These are phyloP conservation scores for Neoconidiobolus thromboides DNA, from an alignment of 371 early-diverging fungal species.

Conservation along the genomic window DNA sequence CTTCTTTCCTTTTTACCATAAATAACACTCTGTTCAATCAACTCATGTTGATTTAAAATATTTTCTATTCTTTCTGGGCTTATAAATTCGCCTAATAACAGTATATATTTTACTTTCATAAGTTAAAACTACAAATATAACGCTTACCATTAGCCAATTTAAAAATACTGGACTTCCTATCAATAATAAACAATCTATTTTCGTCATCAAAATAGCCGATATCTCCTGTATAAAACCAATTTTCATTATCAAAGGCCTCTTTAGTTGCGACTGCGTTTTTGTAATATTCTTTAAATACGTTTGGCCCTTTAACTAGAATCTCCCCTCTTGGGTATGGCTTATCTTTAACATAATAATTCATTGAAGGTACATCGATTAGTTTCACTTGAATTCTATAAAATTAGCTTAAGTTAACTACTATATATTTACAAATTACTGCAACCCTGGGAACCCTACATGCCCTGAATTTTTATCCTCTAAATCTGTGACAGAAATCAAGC, in stretches of 20 bases:
- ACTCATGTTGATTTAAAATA: neutral
- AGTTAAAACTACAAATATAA: too few species aligned
- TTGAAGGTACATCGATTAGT: conserved; percentile 78
- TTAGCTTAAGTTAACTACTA: neutral
- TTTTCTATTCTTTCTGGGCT: conserved; percentile 78
- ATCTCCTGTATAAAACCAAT: conserved; percentile 87
- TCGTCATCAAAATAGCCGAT: conserved; percentile 47
- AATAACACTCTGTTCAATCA: too few species aligned
- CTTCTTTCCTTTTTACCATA: too few species aligned
- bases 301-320: conserved; percentile 69
- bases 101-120: too few species aligned
- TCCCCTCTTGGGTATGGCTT: conserved; percentile 76
- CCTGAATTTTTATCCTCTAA: neutral
- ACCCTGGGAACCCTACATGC: neutral
- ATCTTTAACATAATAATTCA: conserved; percentile 62
- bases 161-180: conserved; percentile 95
- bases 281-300: conserved; percentile 59
- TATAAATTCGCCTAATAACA: conserved; percentile 84
- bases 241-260: conserved; percentile 61
- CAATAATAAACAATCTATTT: conserved; percentile 53
- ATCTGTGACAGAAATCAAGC: neutral
- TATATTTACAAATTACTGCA: neutral
- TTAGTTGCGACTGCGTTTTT: conserved; percentile 69
- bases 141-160: conserved; percentile 26
- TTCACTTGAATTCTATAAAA: conserved; percentile 38